These are phyloP conservation scores for Ajuga reptans DNA, from an alignment of 305 asterid genomes.

Conservation along the genomic window DNA sequence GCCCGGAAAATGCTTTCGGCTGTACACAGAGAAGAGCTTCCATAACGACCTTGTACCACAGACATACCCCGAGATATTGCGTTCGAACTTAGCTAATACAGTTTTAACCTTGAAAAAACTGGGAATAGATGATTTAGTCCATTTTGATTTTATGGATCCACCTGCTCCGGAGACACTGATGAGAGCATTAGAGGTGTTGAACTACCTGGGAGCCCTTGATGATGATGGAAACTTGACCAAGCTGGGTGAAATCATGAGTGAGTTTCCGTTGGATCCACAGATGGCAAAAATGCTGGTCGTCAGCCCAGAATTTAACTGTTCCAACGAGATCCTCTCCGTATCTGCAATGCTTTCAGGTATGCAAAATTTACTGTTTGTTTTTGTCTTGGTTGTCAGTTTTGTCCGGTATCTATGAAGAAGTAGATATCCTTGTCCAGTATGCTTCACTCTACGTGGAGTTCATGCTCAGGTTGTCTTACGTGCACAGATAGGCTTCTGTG, in stretches of 20 bases:
- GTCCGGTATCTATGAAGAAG: slow-evolving; percentile 21
- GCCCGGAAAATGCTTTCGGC: slow-evolving; percentile 95
- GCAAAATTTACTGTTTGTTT: slow-evolving; percentile 2
- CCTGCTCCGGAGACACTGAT: slow-evolving; percentile 95
- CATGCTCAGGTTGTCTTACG: slow-evolving; percentile 28
- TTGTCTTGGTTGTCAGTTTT: slow-evolving; percentile 20
- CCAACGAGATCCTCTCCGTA: slow-evolving; percentile 85
- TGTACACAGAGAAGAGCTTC: slow-evolving; percentile 82
- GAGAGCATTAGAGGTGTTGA: slow-evolving; percentile 92
- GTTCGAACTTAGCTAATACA: slow-evolving; percentile 84
- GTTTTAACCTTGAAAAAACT: slow-evolving; percentile 85
- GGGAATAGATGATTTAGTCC: slow-evolving; percentile 84
- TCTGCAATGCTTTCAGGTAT: slow-evolving; percentile 99
- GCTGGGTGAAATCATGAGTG: slow-evolving; percentile 91
- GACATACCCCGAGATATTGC: slow-evolving; percentile 84
- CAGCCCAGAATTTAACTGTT: slow-evolving; percentile 81
- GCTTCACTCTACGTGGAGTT: slow-evolving; percentile 37
- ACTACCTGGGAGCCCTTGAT: slow-evolving; percentile 86
- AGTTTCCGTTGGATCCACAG: slow-evolving; percentile 94
- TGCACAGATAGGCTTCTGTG: slow-evolving; percentile 40
- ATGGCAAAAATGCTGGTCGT: slow-evolving; percentile 96
- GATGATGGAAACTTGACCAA: slow-evolving; percentile 91
- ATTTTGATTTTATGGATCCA: slow-evolving; percentile 98
- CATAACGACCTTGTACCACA: slow-evolving; percentile 84
- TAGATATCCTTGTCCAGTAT: slow-evolving; percentile 31